Percentiles rank a stretch among this genome's conserved stretches.
phyloP scores from a whole-genome alignment of 106 monocot species.

The Ottelia alismoides region DNA sequence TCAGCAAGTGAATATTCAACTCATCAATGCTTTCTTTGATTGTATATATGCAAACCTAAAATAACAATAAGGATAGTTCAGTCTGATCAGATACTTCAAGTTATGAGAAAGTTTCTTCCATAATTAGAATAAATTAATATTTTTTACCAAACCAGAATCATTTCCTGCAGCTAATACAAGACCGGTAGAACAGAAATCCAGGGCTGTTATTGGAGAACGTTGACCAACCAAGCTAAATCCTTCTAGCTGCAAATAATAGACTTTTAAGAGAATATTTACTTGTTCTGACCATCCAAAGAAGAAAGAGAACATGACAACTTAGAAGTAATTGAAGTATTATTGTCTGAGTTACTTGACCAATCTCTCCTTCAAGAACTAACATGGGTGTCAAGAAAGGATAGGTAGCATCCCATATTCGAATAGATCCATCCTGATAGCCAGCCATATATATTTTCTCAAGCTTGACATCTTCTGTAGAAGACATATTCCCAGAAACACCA shows the following conservation, averaged over 20 bases:
- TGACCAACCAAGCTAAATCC: conserved; percentile 28
- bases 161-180: conserved; percentile 61
- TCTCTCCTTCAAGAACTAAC: conserved; percentile 58
- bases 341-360: conserved; percentile 8
- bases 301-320: no score
- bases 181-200: conserved; percentile 54
- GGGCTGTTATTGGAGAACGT: conserved; percentile 48
- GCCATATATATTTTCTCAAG: conserved; percentile 66
- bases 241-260: conserved; percentile 39
- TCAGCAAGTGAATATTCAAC: conserved; percentile 48
- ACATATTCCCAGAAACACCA: conserved; percentile 55
- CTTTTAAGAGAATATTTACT: no score
- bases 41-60: conserved; percentile 70
- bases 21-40: conserved; percentile 23
- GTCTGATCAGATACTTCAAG: no score
- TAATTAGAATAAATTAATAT: not conserved
- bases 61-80: no score
- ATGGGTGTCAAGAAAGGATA: conserved; percentile 43
- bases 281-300: no score
- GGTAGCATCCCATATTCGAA: conserved; percentile 93
- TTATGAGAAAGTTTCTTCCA: not conserved
- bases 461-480: conserved; percentile 17
- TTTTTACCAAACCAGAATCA: conserved; percentile 78
- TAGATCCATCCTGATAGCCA: conserved; percentile 95
- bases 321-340: no score